Base-by-base conservation (phyloP, 2,329 filamentous ascomycete species). In the Aspergillus japonicus region DNA sequence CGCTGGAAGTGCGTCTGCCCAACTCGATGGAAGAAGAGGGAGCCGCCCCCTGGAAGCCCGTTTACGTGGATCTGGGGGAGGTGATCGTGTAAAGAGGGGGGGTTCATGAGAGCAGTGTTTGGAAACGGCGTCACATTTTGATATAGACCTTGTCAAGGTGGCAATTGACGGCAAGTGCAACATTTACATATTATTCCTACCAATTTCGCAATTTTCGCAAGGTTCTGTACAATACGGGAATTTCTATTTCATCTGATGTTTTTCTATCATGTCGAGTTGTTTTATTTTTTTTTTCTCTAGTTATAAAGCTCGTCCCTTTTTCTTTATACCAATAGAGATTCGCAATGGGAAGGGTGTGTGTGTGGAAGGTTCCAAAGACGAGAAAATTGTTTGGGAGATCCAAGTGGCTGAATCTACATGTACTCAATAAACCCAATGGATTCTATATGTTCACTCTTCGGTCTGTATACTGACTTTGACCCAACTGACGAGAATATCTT, bases 61-160 rank as follows among this genome's bases (percentile, higher is more conserved):
- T 83, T 56, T 81, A 90, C 68, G 83, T 91, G 64, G 89, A 91
- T 73, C 82, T 88, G 62, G 89, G 89, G 57, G 89, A 91, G 79
- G 82, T 91, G 66, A 81, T 90, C 75, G 77, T 78, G 64, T 81
- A 75, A 73, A 66, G 58, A 59, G 42, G 63, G 58, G 31, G 55
- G 50, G 54, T 55, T 59, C 26, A 53, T 50, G 44, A 56, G 64
- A 64, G 57, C 60, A 54, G 52, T 59, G 52, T 54, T 54, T 23
- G 24, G 57, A 54, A 59, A 59, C 56, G 57, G 56, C 61, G 53
- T 64, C 59, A 58, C 51, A 65, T 61, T 63, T 58, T 59, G 56
- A 59, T 50, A 53, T 54, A 53, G 55, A 47, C 51, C 61, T 47
- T 60, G 56, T 57, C 44, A 50, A 59, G 33, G 48, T 48, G 49